Evolutionary conservation across 768 basidiomycete species (phyloP).

Genomic region (Pleurotus pulmonarius): DNA sequence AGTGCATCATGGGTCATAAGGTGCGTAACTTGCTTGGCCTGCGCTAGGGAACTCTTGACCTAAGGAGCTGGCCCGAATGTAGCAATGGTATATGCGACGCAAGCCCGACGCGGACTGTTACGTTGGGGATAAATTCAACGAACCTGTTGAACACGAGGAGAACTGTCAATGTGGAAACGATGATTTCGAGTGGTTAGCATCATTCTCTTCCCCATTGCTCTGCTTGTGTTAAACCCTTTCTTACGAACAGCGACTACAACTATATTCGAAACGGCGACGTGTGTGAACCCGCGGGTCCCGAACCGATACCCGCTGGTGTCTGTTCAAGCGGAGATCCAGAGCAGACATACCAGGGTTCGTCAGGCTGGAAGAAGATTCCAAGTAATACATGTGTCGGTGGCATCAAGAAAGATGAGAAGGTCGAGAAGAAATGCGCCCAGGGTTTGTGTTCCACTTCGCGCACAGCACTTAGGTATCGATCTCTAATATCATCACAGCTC

Average conservation of each 20-base stretch:
- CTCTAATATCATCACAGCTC: constrained; percentile 40
- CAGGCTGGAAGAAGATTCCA: constrained; percentile 89
- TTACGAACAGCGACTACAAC: constrained; percentile 74
- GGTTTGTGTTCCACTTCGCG: constrained; percentile 43
- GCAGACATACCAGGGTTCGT: constrained; percentile 79
- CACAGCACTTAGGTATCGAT: neutral
- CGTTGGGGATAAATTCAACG: constrained; percentile 84
- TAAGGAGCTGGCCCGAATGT: neutral
- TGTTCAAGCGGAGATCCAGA: constrained; percentile 48
- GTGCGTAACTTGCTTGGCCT: constrained; percentile 31
- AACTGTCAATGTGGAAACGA: constrained; percentile 78
- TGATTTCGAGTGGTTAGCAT: constrained; percentile 86
- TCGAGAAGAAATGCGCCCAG: constrained; percentile 74
- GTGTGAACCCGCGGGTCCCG: constrained; percentile 85
- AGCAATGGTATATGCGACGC: constrained; percentile 94
- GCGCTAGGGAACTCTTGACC: neutral
- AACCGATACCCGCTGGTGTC: constrained; percentile 75
- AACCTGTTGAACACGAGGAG: constrained; percentile 82
- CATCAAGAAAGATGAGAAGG: constrained; percentile 59
- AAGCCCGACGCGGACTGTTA: constrained; percentile 84
- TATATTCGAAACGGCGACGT: constrained; percentile 68
- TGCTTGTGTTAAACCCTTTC: neutral
- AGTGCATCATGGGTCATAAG: constrained; percentile 95
- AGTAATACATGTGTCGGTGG: constrained; percentile 85
- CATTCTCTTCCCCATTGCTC: neutral